A percentile compares a stretch with the other conserved stretches of the same genome.
These are phyloP conservation scores for Calonectria pseudoreteaudii DNA, from an alignment of 2,329 filamentous ascomycete species.

Conservation along the genomic window DNA sequence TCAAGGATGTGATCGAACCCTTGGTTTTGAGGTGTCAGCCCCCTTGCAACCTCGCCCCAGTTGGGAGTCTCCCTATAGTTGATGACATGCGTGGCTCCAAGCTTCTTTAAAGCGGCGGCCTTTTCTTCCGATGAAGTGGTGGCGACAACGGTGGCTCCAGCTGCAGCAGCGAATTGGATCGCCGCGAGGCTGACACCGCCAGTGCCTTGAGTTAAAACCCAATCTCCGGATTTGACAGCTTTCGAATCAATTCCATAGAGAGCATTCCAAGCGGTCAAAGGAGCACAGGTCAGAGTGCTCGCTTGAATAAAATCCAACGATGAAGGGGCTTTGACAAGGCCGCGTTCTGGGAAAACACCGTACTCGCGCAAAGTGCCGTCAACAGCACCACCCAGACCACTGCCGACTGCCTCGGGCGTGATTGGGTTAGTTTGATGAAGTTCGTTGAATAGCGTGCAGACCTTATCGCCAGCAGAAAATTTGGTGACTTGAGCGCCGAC, in stretches of 20 bases:
- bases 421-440: conserved; percentile 54
- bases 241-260: conserved; percentile 29
- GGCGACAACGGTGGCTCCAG: conserved; percentile 67
- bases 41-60: conserved; percentile 66
- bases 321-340: conserved; percentile 69
- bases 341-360: conserved; percentile 71
- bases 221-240: conserved; percentile 51
- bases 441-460: conserved; percentile 67
- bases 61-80: conserved; percentile 65
- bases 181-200: conserved; percentile 11
- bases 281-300: conserved; percentile 65
- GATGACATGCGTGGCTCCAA: conserved; percentile 67
- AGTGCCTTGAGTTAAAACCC: conserved; percentile 46
- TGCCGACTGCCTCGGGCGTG: conserved; percentile 46
- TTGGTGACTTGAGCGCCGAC: conserved; percentile 55
- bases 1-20: conserved; percentile 68
- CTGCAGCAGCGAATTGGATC: conserved; percentile 52
- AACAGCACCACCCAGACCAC: conserved; percentile 72
- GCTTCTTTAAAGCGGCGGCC: conserved; percentile 59
- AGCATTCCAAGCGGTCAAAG: conserved; percentile 35
- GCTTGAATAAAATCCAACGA: conserved; percentile 62
- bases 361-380: conserved; percentile 76
- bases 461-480: conserved; percentile 58
- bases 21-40: conserved; percentile 55
- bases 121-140: conserved; percentile 66